Conservation (phyloP, 1,139 yeast genomes). For the Pichia sp. region DNA sequence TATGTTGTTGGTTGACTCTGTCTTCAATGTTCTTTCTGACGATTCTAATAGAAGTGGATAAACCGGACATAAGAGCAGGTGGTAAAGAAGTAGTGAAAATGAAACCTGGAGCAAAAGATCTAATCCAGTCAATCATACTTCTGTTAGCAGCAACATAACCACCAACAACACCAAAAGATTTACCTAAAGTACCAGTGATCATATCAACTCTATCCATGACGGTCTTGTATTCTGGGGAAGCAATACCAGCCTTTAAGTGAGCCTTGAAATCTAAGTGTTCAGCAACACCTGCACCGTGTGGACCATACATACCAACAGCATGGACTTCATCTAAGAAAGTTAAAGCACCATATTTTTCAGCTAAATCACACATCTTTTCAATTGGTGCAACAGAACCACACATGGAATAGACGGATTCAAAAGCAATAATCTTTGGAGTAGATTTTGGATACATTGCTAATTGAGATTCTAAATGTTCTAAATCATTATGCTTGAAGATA, state of each 20-base stretch:
- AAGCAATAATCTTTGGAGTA: slow-evolving; percentile 92
- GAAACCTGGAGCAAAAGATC: slow-evolving; percentile 97
- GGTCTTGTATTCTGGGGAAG: slow-evolving; percentile 50
- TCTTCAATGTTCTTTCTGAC: slow-evolving; percentile 76
- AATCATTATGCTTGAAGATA: slow-evolving; percentile 87
- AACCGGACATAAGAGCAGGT: slow-evolving; percentile 98
- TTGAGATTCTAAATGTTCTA: slow-evolving; percentile 74
- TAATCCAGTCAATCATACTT: slow-evolving; percentile 85
- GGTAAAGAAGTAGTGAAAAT: slow-evolving; percentile 96
- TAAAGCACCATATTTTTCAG: slow-evolving; percentile 95
- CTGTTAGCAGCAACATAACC: slow-evolving; percentile 94
- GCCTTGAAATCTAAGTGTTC: slow-evolving; percentile 90
- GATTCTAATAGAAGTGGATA: slow-evolving; percentile 80
- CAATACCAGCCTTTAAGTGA: slow-evolving; percentile 68
- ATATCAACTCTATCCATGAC: slow-evolving; percentile 91
- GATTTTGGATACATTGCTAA: slow-evolving; percentile 79
- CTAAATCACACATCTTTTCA: slow-evolving; percentile 88
- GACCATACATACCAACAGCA: slow-evolving; percentile 99
- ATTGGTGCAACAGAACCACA: slow-evolving; percentile 97
- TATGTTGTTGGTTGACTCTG: slow-evolving; percentile 81
- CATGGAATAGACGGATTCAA: slow-evolving; percentile 97
- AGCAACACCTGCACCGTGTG: slow-evolving; percentile 99
- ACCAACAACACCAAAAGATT: slow-evolving; percentile 96
- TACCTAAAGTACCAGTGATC: slow-evolving; percentile 96
- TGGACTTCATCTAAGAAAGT: slow-evolving; percentile 98